These are phyloP conservation scores for Colletotrichum somersetense DNA, from an alignment of 2,329 filamentous ascomycete genomes.

Conservation along the genomic window DNA sequence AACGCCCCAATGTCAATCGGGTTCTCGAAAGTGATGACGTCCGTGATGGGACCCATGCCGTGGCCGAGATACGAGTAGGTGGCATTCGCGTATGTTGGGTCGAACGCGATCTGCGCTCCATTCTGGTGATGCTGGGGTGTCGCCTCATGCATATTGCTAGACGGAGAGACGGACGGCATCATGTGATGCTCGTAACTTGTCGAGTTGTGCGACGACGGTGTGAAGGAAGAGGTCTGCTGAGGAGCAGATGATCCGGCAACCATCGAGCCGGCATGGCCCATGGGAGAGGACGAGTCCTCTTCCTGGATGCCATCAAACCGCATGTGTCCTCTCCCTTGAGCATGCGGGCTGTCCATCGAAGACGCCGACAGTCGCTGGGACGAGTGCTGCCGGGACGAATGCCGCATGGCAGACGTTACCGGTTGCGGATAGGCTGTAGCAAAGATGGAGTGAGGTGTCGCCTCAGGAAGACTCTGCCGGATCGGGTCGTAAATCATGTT, in stretches of 20 bases:
- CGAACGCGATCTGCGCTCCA: conserved; percentile 26
- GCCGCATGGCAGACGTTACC: conserved; percentile 61
- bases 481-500: conserved; percentile 73
- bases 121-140: conserved; percentile 36
- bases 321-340: conserved; percentile 42
- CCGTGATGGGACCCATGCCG: conserved; percentile 49
- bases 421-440: conserved; percentile 64
- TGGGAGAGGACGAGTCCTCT: conserved; percentile 50
- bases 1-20: conserved; percentile 80
- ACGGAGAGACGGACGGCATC: conserved; percentile 55
- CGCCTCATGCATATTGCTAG: conserved; percentile 56
- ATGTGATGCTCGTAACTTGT: conserved; percentile 58
- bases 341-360: conserved; percentile 33
- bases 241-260: conserved; percentile 43
- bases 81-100: conserved; percentile 21
- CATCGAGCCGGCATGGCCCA: conserved; percentile 44
- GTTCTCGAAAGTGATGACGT: conserved; percentile 78
- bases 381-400: conserved; percentile 53
- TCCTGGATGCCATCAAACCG: conserved; percentile 49
- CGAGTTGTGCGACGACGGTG: conserved; percentile 57
- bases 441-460: conserved; percentile 57
- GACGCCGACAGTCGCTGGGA: conserved; percentile 46
- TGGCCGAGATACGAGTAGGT: conserved; percentile 45
- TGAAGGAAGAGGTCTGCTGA: conserved; percentile 48
- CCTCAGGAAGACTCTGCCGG: conserved; percentile 66